A percentile compares a stretch with the other conserved stretches of the same genome.
Conservation (phyloP, 2,329 filamentous ascomycete species). For the Aureobasidium pullulans region DNA sequence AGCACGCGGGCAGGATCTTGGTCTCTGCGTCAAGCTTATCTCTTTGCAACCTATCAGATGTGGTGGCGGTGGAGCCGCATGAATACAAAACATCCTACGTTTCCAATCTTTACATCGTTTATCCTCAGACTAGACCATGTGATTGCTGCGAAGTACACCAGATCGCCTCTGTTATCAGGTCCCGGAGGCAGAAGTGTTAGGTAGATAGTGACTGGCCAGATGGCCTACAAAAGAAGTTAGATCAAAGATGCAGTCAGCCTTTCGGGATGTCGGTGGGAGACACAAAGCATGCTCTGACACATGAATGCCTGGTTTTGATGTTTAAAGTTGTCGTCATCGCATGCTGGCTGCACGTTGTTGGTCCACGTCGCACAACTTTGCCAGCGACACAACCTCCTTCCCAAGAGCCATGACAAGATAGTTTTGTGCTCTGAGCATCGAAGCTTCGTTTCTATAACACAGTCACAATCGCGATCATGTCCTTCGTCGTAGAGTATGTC, state of each 20-base stretch:
- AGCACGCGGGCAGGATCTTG: not conserved
- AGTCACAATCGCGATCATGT: conserved; percentile 21
- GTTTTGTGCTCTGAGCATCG: not conserved
- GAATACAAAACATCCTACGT: not conserved
- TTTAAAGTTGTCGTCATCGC: conserved; percentile 1
- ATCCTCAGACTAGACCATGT: not conserved
- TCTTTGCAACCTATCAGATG: not conserved
- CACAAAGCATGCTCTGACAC: not conserved
- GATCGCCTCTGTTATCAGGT: not conserved
- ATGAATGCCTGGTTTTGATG: not conserved
- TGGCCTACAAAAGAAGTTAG: not conserved
- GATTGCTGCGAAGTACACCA: not conserved
- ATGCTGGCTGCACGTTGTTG: not conserved
- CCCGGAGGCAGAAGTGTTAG: not conserved
- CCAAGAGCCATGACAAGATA: not conserved
- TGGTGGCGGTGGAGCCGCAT: not conserved
- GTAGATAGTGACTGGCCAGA: not conserved
- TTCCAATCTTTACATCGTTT: not conserved
- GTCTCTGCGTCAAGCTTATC: not conserved
- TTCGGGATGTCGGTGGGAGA: not conserved
- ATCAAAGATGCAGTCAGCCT: not conserved
- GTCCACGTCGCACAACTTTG: conserved; percentile 1
- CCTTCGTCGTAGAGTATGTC: conserved; percentile 28
- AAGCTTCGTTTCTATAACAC: not conserved
- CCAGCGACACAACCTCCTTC: not conserved